Base-by-base conservation (phyloP, 306 rosid genomes). In the Cyclanthera cordifolia region DNA sequence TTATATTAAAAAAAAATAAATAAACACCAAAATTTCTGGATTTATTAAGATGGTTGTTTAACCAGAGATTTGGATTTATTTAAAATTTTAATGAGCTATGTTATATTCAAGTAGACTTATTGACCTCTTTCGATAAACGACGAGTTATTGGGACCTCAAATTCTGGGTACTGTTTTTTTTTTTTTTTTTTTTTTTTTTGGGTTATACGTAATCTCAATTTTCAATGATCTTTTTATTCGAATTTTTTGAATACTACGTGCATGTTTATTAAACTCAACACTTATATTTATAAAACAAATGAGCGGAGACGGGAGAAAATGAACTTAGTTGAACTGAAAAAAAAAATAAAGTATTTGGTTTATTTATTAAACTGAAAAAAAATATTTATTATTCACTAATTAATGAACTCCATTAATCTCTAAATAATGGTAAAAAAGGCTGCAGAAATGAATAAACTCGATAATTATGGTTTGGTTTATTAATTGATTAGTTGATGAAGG, bases 101-200 rank as follows among this genome's bases (percentile, higher is more conserved):
- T 66, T 65, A 12, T 63, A 5, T 61, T 61, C 15, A 61, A 17
- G 16, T 61, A 61, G 68, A 2, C 68, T 39, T 61, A 39, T 63
- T 63, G 69, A 63, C 69, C 45, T 57, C 12, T 12, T 64, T 65
- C 21, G 20, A 45, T 65, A 65, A 65, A 65, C 70, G 70, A 65
- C 53, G 54, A 24, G 1, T 46, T 66, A 8, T 47, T 46, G 71
- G 55, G 55, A 66, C 71, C 71, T 66, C 16, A 66, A 66, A 46
- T 66, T 66, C 41, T 66, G 71, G 71, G 41, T 46, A 4, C 23
- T 14, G 53, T 46, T 21, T 12, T 64, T 10, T 14, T 45, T 24
- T 43, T 11, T 12, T 4, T 37, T 37, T 19, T 17, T 6, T 52
- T 0, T 8, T 52, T 30, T 16, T 2, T 43, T 58, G 37, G 37